Base-by-base conservation (phyloP, 345 rosid species). In the Punica granatum region DNA sequence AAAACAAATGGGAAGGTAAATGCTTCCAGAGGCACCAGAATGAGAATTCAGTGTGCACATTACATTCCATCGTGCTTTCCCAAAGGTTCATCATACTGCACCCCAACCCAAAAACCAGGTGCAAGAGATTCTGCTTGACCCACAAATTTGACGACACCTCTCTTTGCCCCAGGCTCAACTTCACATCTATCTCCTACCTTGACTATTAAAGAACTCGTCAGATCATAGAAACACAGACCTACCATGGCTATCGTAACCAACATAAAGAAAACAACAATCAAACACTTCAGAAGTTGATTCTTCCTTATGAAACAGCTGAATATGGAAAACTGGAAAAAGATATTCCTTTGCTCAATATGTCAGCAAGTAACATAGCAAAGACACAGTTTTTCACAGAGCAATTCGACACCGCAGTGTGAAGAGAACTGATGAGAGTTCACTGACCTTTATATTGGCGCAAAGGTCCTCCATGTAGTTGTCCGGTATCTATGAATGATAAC, bases 61-160 rank as follows among this genome's bases (percentile, higher is more conserved):
- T 85, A 94, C 96, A 76, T 77, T 85, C 99, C 97, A 68, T 91
- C 96, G 71, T 94, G 97, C 83, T 94, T 94, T 58, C 97, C 99
- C 73, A 91, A 60, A 16, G 96, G 99, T 77, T 94, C 97, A 70
- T 94, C 99, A 74, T 85, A 91, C 74, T 90, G 92, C 77, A 91
- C 78, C 63, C 99, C 97, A 75, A 94, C 80, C 97, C 97, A 94
- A 69, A 87, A 91, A 76, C 97, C 96, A 32, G 88, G 86, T 51
- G 91, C 88, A 63, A 91, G 76, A 32, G 90, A 70, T 78, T 90
- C 92, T 34, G 96, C 97, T 76, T 44, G 83, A 71, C 97, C 97
- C 49, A 86, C 85, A 73, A 73, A 90, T 80, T 88, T 92, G 76
- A 90, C 85, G 53, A 79, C 69, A 72, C 98, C 98, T 81, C 96